These are phyloP conservation scores for Colletotrichum sp. DNA, from an alignment of 2,329 filamentous ascomycete species.

Conservation along the genomic window DNA sequence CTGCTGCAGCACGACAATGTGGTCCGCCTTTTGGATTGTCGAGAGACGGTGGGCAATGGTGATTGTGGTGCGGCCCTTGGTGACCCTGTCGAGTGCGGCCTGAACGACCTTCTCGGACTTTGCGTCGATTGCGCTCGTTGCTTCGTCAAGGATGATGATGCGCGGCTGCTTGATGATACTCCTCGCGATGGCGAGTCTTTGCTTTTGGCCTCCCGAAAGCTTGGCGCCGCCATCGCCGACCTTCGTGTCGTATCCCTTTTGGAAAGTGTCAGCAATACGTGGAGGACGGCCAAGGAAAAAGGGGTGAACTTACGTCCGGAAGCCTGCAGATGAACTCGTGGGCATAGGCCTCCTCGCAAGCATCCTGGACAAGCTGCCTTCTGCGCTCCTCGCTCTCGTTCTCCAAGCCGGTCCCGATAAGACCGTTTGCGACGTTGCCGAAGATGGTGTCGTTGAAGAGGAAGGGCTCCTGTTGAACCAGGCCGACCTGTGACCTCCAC, in stretches of 20 bases:
- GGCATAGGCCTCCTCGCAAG: slow-evolving; percentile 57
- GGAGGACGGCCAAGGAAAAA: fast-evolving
- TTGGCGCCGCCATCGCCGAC: slow-evolving; percentile 66
- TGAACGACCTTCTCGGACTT: slow-evolving; percentile 42
- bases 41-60: slow-evolving; percentile 29
- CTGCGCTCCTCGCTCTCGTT: slow-evolving; percentile 42
- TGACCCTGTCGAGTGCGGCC: slow-evolving; percentile 30
- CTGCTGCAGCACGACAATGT: slow-evolving; percentile 47
- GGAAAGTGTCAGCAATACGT: background rate
- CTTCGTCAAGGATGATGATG: slow-evolving; percentile 69
- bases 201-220: slow-evolving; percentile 66
- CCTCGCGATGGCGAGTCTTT: slow-evolving; percentile 67
- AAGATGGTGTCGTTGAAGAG: slow-evolving; percentile 59
- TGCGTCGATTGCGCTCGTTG: slow-evolving; percentile 57
- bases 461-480: slow-evolving; percentile 62
- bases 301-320: slow-evolving; percentile 36
- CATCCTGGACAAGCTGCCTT: slow-evolving; percentile 45
- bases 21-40: slow-evolving; percentile 36
- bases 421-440: slow-evolving; percentile 52
- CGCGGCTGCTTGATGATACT: slow-evolving; percentile 64
- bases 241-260: slow-evolving; percentile 54
- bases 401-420: slow-evolving; percentile 42
- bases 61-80: slow-evolving; percentile 24
- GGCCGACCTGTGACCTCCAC: slow-evolving; percentile 50
- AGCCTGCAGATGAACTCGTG: slow-evolving; percentile 58